phyloP scores from a whole-genome alignment of 352 stramenopile species.

The Globisporangium paroecandrum region DNA sequence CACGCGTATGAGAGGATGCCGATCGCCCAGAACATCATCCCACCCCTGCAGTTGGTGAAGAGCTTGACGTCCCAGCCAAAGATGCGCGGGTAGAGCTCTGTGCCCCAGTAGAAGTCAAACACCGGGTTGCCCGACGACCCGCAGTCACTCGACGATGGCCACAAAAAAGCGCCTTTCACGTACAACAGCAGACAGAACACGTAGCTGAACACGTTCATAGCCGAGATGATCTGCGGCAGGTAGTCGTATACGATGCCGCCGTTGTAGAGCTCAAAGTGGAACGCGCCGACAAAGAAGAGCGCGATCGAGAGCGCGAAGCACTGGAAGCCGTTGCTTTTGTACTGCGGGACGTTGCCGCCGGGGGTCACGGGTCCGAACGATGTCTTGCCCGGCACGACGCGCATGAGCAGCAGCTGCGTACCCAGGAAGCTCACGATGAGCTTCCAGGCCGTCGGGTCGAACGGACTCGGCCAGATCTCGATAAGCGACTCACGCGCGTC shows the following conservation, averaged over 20 bases:
- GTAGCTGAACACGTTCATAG: slow-evolving; percentile 95
- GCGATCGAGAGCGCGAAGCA: slow-evolving; percentile 87
- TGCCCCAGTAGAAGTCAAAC: slow-evolving; percentile 98
- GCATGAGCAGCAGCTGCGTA: slow-evolving; percentile 90
- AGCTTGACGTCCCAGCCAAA: slow-evolving; percentile 95
- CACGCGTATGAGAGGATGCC: slow-evolving; percentile 89
- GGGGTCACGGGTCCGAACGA: slow-evolving; percentile 86
- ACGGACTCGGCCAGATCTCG: slow-evolving; percentile 81
- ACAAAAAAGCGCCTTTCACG: slow-evolving; percentile 88
- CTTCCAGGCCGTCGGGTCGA: slow-evolving; percentile 85
- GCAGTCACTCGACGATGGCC: slow-evolving; percentile 88
- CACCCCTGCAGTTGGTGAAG: slow-evolving; percentile 96
- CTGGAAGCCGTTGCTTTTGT: slow-evolving; percentile 92
- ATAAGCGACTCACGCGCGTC: slow-evolving; percentile 43
- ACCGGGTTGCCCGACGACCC: slow-evolving; percentile 91
- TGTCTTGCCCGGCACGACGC: slow-evolving; percentile 81
- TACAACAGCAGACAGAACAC: slow-evolving; percentile 90
- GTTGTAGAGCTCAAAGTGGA: slow-evolving; percentile 51
- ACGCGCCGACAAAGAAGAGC: slow-evolving; percentile 61
- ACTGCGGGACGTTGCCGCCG: slow-evolving; percentile 87
- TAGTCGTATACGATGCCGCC: slow-evolving; percentile 85
- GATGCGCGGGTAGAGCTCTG: slow-evolving; percentile 94
- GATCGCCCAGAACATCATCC: slow-evolving; percentile 97
- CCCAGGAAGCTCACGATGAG: slow-evolving; percentile 87
- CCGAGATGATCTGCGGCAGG: slow-evolving; percentile 84